Evolutionary conservation across 169 alveolate species (phyloP).

Genomic region (Eimeria sp.): DNA sequence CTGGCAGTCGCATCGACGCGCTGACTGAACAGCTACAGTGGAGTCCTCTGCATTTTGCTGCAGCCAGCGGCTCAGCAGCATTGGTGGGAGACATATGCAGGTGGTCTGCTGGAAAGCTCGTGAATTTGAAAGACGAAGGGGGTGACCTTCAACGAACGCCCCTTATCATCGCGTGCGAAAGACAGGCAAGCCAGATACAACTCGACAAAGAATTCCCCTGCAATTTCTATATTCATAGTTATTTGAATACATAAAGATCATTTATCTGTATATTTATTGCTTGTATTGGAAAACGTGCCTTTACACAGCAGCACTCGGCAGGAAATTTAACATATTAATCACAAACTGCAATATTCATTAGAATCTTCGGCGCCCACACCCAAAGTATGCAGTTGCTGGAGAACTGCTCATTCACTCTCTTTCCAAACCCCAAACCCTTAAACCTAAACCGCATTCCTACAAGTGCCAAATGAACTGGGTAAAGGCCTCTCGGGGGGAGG

Average conservation of each 20-base stretch:
- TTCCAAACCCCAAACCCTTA: too few species aligned
- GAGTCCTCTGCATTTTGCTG: conserved; percentile 58
- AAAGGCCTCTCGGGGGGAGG: background rate
- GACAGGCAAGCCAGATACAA: conserved; percentile 1
- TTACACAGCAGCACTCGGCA: too few species aligned
- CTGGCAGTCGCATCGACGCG: conserved; percentile 27
- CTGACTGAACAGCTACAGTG: background rate
- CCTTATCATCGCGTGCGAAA: conserved; percentile 33
- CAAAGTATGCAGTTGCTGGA: background rate
- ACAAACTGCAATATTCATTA: too few species aligned
- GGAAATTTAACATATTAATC: too few species aligned
- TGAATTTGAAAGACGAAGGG: conserved; percentile 11
- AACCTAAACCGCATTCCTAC: background rate
- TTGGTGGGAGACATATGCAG: conserved; percentile 24
- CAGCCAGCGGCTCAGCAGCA: conserved; percentile 4
- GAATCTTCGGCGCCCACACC: background rate
- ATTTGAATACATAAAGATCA: background rate
- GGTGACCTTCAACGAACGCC: conserved; percentile 29
- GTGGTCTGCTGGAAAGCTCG: conserved; percentile 38
- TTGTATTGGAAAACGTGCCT: too few species aligned
- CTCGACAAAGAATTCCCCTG: background rate
- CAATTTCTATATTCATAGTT: background rate
- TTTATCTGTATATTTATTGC: too few species aligned
- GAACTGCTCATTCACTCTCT: background rate
- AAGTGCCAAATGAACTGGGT: background rate